Evolutionary conservation across 176 grass and related monocot species (phyloP).

Genomic region (Microstegium vimineum): DNA sequence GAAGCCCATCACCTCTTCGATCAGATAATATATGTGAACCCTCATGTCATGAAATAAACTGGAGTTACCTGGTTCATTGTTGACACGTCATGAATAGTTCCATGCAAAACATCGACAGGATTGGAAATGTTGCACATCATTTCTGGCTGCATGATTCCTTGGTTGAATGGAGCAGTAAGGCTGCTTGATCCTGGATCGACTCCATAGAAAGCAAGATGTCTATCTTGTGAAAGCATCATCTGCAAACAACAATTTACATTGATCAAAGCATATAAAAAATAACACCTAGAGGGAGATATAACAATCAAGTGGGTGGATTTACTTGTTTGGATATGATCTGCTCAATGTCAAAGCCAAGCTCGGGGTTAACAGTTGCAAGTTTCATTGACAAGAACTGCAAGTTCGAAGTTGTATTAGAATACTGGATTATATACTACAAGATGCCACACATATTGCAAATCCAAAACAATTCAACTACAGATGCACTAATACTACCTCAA

Average conservation of each 20-base stretch:
- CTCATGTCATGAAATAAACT: slow-evolving; percentile 5
- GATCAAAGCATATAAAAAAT: not conserved
- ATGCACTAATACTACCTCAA: slow-evolving; percentile 54
- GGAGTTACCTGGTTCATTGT: slow-evolving; percentile 53
- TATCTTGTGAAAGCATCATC: slow-evolving; percentile 74
- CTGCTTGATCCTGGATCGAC: slow-evolving; percentile 40
- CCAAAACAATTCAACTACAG: not conserved
- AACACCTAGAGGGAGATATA: not conserved
- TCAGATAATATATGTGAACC: not conserved
- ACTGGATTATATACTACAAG: slow-evolving; percentile 17
- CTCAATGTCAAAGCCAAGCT: slow-evolving; percentile 65
- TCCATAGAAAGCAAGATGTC: slow-evolving; percentile 51
- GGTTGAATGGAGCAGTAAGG: slow-evolving; percentile 40
- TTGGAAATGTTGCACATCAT: slow-evolving; percentile 53
- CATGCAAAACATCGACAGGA: slow-evolving; percentile 24
- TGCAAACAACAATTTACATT: slow-evolving; percentile 29
- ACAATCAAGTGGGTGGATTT: slow-evolving; percentile 23
- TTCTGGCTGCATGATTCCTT: slow-evolving; percentile 58
- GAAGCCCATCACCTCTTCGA: slow-evolving; percentile 21
- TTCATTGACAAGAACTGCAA: slow-evolving; percentile 98
- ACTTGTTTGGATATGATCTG: slow-evolving; percentile 90
- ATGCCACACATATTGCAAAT: not conserved
- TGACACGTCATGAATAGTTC: slow-evolving; percentile 36
- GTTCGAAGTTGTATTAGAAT: slow-evolving; percentile 23
- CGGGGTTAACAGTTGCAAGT: slow-evolving; percentile 86